Percentiles rank a stretch among this genome's conserved stretches.
Evolutionary conservation across 768 basidiomycete species (phyloP).

Genomic region (Termitomyces titanicus): DNA sequence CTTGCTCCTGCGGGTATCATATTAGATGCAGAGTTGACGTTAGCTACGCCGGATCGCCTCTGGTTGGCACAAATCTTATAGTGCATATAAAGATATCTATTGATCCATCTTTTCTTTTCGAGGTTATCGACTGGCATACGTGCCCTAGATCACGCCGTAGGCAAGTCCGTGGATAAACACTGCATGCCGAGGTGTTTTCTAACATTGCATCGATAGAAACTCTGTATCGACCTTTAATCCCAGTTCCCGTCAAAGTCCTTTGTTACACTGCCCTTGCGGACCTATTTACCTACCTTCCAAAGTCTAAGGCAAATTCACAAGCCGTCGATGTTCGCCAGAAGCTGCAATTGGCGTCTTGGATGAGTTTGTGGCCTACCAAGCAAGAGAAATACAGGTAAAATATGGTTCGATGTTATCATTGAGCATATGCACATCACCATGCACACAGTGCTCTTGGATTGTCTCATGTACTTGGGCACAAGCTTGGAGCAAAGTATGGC

Average conservation of each 20-base stretch:
- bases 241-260: conserved; percentile 59
- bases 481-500: conserved; percentile 64
- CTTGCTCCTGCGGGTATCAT: conserved; percentile 72
- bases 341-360: conserved; percentile 74
- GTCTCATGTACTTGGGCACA: conserved; percentile 74
- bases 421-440: neutral
- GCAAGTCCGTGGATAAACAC: conserved; percentile 29
- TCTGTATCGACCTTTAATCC: conserved; percentile 54
- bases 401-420: neutral
- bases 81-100: conserved; percentile 5
- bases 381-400: conserved; percentile 51
- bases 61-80: conserved; percentile 42
- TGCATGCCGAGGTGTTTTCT: neutral
- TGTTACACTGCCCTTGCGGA: conserved; percentile 66
- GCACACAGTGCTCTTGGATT: conserved; percentile 57
- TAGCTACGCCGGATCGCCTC: conserved; percentile 68
- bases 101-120: conserved; percentile 6
- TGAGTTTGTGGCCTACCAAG: conserved; percentile 71
- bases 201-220: conserved; percentile 39
- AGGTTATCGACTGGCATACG: conserved; percentile 81
- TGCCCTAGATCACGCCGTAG: conserved; percentile 76
- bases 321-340: conserved; percentile 61
- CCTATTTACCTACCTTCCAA: conserved; percentile 70
- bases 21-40: conserved; percentile 71
- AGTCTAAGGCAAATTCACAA: conserved; percentile 54